Evolutionary conservation across 306 rosid species (phyloP), one percentile per base, ranked within the genome.

Genomic region (Vachellia pachyceras): DNA sequence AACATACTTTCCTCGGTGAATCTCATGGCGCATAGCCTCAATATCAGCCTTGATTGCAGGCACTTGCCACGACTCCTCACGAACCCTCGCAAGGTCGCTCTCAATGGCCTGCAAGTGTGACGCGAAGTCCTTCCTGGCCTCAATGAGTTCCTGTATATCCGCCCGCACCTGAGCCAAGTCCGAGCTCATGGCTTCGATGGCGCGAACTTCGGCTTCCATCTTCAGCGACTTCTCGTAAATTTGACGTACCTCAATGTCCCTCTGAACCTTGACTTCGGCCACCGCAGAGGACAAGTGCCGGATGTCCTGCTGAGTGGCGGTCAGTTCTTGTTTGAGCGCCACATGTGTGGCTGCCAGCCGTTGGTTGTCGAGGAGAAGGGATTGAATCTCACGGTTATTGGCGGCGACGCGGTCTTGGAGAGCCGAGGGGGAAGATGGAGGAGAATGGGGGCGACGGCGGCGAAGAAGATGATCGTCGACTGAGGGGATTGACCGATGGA

Each of bases 311-410:
- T 90, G 91, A 0, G 94, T 69, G 61, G 84, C 86, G 55, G 89
- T 66, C 13, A 95, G 90, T 69, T 95, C 94, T 45, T 95, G 97
- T 76, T 93, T 95, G 85, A 95, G 93, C 36, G 91, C 94, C 68
- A 91, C 92, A 83, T 95, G 99, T 36, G 86, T 85, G 81, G 94
- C 86, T 15, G 96, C 96, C 73, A 93, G 97, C 79, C 90, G 93
- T 87, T 91, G 96, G 78, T 95, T 95, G 76, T 91, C 98, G 13
- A 75, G 35, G 67, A 91, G 90, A 77, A 95, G 91, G 79, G 93
- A 71, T 41, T 89, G 99, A 85, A 93, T 92, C 83, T 93, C 90
- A 10, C 90, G 93, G 81, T 86, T 87, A 78, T 92, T 97, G 46
- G 86, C 67, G 7, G 80, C 84, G 69, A 87, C 25, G 69, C 86